A percentile compares a stretch with the other conserved stretches of the same genome.
These are phyloP conservation scores for Cantharellus cinnabarinus DNA, from an alignment of 768 basidiomycete species.

Conservation along the genomic window DNA sequence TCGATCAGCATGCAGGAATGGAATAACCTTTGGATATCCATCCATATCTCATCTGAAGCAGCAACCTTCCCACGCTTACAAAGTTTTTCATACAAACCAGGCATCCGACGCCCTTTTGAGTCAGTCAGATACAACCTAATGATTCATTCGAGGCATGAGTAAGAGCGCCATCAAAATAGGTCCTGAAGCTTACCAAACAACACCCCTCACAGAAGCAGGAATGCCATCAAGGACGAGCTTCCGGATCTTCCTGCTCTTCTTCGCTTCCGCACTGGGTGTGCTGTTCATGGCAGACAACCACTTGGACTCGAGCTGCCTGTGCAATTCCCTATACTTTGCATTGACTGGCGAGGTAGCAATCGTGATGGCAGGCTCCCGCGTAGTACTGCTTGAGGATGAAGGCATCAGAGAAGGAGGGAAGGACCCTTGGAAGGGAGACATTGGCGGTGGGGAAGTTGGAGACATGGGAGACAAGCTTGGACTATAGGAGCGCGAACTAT, in stretches of 20 bases:
- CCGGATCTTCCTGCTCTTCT: constrained; percentile 62
- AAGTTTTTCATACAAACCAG: constrained; percentile 46
- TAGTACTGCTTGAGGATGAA: background rate
- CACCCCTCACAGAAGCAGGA: constrained; percentile 63
- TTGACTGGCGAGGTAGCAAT: constrained; percentile 2
- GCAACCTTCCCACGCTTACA: constrained; percentile 33
- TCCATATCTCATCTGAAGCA: constrained; percentile 33
- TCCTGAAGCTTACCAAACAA: constrained; percentile 35
- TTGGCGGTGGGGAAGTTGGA: background rate
- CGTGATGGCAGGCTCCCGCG: background rate
- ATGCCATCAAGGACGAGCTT: constrained; percentile 56
- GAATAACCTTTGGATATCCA: constrained; percentile 28
- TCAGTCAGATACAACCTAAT: constrained; percentile 41
- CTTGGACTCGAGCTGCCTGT: constrained; percentile 52
- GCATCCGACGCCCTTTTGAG: constrained; percentile 46
- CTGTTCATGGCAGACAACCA: constrained; percentile 48
- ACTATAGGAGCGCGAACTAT: background rate
- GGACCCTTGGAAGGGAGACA: background rate
- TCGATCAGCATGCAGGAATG: background rate
- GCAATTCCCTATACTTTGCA: constrained; percentile 25
- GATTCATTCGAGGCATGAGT: too few relatives aligned
- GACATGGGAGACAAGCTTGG: background rate
- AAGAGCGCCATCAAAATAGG: background rate
- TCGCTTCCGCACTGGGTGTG: constrained; percentile 36
- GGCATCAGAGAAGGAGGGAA: background rate